Evolutionary conservation across 371 early-diverging fungal species (phyloP).

Genomic region (Apophysomyces elegans): DNA sequence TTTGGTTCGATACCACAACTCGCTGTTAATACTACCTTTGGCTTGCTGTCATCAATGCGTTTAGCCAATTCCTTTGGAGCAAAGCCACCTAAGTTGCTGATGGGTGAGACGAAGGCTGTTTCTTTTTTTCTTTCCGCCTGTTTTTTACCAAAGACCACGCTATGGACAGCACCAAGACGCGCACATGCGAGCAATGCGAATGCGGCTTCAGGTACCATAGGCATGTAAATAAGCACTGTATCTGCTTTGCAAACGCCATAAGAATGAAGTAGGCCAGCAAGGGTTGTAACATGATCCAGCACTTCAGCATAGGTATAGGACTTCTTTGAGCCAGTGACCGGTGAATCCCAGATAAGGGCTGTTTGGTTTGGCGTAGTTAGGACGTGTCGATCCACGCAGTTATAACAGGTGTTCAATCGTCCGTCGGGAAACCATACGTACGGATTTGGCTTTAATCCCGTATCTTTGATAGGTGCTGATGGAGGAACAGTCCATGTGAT

Average conservation of each 20-base stretch:
- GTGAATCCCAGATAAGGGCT: constrained; percentile 86
- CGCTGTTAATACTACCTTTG: constrained; percentile 74
- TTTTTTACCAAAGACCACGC: constrained; percentile 61
- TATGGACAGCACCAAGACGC: constrained; percentile 87
- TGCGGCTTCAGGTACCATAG: constrained; percentile 89
- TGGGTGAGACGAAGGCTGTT: background rate
- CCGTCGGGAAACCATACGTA: constrained; percentile 75
- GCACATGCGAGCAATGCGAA: constrained; percentile 92
- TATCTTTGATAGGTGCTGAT: constrained; percentile 28
- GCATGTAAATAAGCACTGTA: constrained; percentile 86
- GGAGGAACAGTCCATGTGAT: constrained; percentile 46
- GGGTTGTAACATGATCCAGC: constrained; percentile 68
- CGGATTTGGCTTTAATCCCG: constrained; percentile 31
- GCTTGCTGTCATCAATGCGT: constrained; percentile 79
- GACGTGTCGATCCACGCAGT: constrained; percentile 92
- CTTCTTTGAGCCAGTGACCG: constrained; percentile 56
- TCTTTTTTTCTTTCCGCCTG: too few relatives aligned
- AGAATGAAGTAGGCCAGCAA: constrained; percentile 75
- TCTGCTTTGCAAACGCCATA: constrained; percentile 83
- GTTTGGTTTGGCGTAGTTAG: constrained; percentile 37
- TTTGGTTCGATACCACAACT: constrained; percentile 82
- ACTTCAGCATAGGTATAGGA: constrained; percentile 76
- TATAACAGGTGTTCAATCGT: constrained; percentile 89
- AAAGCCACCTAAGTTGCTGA: constrained; percentile 73
- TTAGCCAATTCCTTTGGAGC: constrained; percentile 81